phyloP scores from a whole-genome alignment of 2,329 filamentous ascomycete species.

The Ceratocystis alfenasii region DNA sequence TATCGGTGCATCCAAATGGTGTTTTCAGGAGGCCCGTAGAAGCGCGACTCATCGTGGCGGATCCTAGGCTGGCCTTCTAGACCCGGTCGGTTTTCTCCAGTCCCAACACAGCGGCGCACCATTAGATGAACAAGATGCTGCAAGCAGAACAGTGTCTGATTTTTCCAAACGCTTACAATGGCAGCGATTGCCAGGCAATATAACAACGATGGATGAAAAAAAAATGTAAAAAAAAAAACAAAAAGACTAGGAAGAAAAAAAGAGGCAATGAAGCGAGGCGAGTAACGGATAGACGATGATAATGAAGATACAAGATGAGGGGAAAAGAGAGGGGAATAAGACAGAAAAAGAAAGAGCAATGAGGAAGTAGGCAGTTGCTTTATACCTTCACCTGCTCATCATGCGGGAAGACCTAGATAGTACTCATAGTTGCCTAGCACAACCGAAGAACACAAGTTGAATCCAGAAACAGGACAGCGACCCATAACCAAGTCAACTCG shows the following conservation, averaged over 20 bases:
- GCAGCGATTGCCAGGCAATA: neutral
- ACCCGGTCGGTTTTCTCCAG: slow-evolving; percentile 10
- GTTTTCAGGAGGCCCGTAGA: slow-evolving; percentile 1
- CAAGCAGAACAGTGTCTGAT: neutral
- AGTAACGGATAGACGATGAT: neutral
- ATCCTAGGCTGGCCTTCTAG: slow-evolving; percentile 12
- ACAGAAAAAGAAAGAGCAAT: neutral
- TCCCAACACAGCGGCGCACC: slow-evolving; percentile 8
- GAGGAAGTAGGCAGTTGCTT: neutral
- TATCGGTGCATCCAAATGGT: neutral
- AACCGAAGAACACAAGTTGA: neutral
- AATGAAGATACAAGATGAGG: neutral
- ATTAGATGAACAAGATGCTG: neutral
- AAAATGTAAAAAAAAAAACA: neutral
- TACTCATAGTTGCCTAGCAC: slow-evolving; percentile 1
- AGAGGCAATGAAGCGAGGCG: neutral
- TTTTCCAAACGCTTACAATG: too few species aligned
- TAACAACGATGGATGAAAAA: neutral
- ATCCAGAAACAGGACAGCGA: neutral
- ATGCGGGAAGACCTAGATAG: neutral
- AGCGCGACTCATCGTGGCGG: slow-evolving; percentile 4
- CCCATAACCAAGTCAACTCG: neutral
- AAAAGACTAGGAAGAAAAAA: neutral
- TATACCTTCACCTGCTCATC: neutral
- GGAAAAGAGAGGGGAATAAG: slow-evolving; percentile 3